Evolutionary conservation across 192 early-diverging fungal genomes (phyloP).

Genomic region (Linnemannia elongata): DNA sequence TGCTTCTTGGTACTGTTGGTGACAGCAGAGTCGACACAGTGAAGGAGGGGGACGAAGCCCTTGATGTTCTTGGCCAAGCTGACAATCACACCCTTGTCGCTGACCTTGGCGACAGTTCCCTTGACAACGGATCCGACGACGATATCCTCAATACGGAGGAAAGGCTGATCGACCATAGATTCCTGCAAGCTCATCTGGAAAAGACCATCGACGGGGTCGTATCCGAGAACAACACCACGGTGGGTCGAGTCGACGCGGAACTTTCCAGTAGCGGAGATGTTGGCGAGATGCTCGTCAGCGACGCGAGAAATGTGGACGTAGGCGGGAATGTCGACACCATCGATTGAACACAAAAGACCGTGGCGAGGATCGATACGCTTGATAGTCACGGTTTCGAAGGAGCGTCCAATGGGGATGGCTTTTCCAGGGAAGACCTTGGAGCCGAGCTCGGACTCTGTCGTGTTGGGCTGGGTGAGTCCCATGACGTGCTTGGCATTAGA

Average conservation of each 20-base stretch:
- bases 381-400: constrained; percentile 75
- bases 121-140: constrained; percentile 69
- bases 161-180: constrained; percentile 76
- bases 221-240: constrained; percentile 82
- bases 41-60: constrained; percentile 79
- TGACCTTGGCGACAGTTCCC: constrained; percentile 64
- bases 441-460: constrained; percentile 18
- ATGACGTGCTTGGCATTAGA: constrained; percentile 71
- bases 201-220: constrained; percentile 81
- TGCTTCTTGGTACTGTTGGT: constrained; percentile 64
- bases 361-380: constrained; percentile 69
- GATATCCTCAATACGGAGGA: constrained; percentile 78
- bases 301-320: constrained; percentile 80
- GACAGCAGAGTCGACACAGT: constrained; percentile 82
- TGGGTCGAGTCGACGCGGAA: constrained; percentile 80
- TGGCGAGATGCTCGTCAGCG: constrained; percentile 72
- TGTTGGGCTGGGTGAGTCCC: constrained; percentile 45
- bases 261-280: constrained; percentile 67
- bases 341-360: constrained; percentile 76
- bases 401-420: constrained; percentile 77
- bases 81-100: constrained; percentile 71
- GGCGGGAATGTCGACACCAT: constrained; percentile 61
- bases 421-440: constrained; percentile 55
- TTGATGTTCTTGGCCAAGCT: constrained; percentile 68
- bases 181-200: constrained; percentile 80